A percentile compares a stretch with the other conserved stretches of the same genome.
Conservation (phyloP, 805 yeast genomes). For the Barnettozyma sp. region DNA sequence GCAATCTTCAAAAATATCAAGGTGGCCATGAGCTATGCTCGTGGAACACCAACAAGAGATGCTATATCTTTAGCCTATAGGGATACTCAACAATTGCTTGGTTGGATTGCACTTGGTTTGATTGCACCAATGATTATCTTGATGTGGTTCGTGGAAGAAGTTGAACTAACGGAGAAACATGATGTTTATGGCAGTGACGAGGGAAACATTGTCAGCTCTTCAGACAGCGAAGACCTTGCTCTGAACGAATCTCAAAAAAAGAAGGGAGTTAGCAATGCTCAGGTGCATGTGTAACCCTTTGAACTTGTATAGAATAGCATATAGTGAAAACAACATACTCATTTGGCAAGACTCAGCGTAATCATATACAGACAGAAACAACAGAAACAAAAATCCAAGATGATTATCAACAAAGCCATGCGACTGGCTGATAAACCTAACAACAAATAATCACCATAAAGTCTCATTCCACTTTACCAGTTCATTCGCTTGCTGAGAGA, state of each 20-base stretch:
- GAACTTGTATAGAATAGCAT: no score
- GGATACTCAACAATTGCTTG: conserved; percentile 27
- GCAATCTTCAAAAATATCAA: conserved; percentile 23
- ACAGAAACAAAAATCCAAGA: no score
- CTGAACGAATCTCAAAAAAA: no score
- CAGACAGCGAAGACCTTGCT: neutral
- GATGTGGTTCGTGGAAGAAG: conserved; percentile 25
- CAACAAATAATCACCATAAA: conserved; percentile 23
- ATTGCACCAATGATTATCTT: conserved; percentile 24
- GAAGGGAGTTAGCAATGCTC: no score
- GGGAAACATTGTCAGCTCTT: neutral
- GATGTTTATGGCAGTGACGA: conserved; percentile 19
- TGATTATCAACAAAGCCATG: no score
- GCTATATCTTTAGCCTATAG: conserved; percentile 28
- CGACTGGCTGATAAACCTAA: no score
- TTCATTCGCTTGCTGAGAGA: conserved; percentile 32
- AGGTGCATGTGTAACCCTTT: no score
- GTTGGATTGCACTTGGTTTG: conserved; percentile 26
- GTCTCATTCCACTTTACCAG: conserved; percentile 35
- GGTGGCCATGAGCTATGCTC: conserved; percentile 21
- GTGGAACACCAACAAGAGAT: conserved; percentile 23
- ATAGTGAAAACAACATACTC: no score
- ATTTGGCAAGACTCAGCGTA: no score
- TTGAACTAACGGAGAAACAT: conserved; percentile 20
- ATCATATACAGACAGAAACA: no score